Percentiles rank a stretch among this genome's conserved stretches.
Evolutionary conservation across 108 stramenopile species (phyloP).

Genomic region (Schizochytrium sp.): DNA sequence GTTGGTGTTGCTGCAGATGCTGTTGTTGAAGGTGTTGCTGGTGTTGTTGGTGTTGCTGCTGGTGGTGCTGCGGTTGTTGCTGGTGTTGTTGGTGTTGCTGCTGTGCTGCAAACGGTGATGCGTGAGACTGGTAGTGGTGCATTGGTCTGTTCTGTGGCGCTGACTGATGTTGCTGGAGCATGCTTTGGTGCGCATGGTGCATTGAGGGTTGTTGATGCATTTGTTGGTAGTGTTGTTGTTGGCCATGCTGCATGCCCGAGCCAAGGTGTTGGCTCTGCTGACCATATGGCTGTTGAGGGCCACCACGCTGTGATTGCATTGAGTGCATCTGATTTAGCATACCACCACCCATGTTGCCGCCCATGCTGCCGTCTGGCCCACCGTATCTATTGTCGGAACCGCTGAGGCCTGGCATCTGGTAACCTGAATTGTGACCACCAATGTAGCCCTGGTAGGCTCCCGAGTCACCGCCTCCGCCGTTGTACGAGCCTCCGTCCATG

Average conservation of each 20-base stretch:
- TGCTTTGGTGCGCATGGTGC: conserved; percentile 8
- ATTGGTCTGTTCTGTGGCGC: conserved; percentile 10
- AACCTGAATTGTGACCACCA: not conserved
- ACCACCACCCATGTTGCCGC: not conserved
- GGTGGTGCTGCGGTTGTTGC: conserved; percentile 1
- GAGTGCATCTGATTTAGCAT: conserved; percentile 30
- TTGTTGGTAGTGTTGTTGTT: not conserved
- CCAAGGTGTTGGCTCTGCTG: no score
- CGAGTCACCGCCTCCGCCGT: not conserved
- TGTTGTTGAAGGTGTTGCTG: not conserved
- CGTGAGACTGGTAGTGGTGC: conserved; percentile 28
- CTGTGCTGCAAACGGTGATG: not conserved
- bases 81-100: not conserved
- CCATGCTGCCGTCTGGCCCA: not conserved
- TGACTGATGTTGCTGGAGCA: conserved; percentile 44
- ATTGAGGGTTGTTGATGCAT: not conserved
- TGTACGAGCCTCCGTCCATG: conserved; percentile 39
- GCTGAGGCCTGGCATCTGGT: conserved; percentile 17
- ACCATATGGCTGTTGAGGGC: no score
- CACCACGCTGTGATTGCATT: not conserved
- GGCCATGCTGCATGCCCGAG: no score
- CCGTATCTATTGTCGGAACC: not conserved
- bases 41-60: not conserved
- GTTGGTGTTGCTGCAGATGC: not conserved
- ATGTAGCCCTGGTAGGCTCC: not conserved